Evolutionary conservation across 2,329 filamentous ascomycete species (phyloP), one percentile per base, ranked within the genome.

Genomic region (Fusarium brachygibbosum): DNA sequence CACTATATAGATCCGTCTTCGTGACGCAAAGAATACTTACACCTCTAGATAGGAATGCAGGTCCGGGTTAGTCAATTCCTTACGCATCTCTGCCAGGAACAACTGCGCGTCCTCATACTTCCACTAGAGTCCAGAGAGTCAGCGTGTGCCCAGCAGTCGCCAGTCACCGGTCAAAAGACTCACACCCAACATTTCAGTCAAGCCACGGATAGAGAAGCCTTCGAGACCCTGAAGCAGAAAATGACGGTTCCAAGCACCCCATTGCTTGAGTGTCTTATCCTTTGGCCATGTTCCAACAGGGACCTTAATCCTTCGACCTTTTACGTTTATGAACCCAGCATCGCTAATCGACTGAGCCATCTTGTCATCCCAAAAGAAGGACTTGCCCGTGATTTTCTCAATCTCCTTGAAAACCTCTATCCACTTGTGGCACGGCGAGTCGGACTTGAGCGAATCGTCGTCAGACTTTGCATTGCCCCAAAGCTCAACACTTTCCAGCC

Each of bases 391-490:
- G 3, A 53, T 66, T 1, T 61, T 23, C 8, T 44, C 66, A 1
- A 69, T 19, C 12, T 68, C 21, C 1, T 60, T 35, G 5, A 68
- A 68, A 12, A 69, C 45, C 0, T 66, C 41, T 3, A 68, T 54
- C 66, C 66, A 68, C 1, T 37, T 66, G 2, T 44, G 65, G 2
- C 51, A 31, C 1, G 66, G 60, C 4, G 66, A 68, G 4, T 62
- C 41, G 1, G 54, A 32, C 2, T 25, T 66, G 9, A 68, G 25
- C 13, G 45, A 70, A 34, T 51, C 60, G 31, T 80, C 77, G 42
- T 79, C 78, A 11, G 54, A 69, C 14, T 63, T 62, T 3, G 56
- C 44, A 10, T 50, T 51, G 3, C 68, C 68, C 68, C 70, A 73
- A 19, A 72, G 50, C 32, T 73, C 70, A 0, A 73, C 60, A 0